Base-by-base conservation (phyloP, 352 stramenopile genomes). In the Pythium guiyangense region DNA sequence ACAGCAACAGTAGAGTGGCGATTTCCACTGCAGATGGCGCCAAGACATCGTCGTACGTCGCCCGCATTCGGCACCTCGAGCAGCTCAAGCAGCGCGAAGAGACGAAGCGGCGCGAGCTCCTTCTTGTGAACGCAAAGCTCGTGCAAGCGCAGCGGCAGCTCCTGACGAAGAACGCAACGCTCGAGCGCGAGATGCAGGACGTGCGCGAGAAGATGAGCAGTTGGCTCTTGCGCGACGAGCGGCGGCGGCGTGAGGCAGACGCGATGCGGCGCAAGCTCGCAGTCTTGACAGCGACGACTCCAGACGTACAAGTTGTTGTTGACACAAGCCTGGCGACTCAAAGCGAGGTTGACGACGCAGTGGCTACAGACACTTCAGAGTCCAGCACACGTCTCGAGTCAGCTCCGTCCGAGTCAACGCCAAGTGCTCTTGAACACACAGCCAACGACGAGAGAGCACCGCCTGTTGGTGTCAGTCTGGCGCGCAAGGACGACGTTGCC, bases 91-190 rank as follows among this genome's bases (percentile, higher is more conserved):
- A 73, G 12, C 59, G 69, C 11, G 69, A 80, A 34, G 66, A 77
- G n/a, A 57, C 70, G 20, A 90, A 85, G 46, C 74, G 77, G 11
- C 66, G 79, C n/a, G 79, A 86, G 37, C 57, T 90, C 6, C 60
- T 90, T 27, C 57, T 90, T 10, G 68, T 82, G 17, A 90, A 90
- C 29, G 71, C 79, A 5, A 86, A 86, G 47, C 66, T 88, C 26
- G 71, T 85, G 15, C 79, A 86, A 51, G 74, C 85, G 12, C 79
- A 86, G 14, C 79, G 81, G 47, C 74, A 85, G 42, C 54, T 83
- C 5, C 73, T 83, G 22, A 58, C 77, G 20, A 71, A 67, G 57
- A 79, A 73, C 25, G 54, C 40, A 0, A 43, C 43, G 10, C 37
- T 79, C 10, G 31, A 27, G 4, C 53, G 53, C 27, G 62, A 85